Evolutionary conservation across 306 rosid genomes (phyloP), one percentile per base, ranked within the genome.

Genomic region (Dicorynia guianensis): DNA sequence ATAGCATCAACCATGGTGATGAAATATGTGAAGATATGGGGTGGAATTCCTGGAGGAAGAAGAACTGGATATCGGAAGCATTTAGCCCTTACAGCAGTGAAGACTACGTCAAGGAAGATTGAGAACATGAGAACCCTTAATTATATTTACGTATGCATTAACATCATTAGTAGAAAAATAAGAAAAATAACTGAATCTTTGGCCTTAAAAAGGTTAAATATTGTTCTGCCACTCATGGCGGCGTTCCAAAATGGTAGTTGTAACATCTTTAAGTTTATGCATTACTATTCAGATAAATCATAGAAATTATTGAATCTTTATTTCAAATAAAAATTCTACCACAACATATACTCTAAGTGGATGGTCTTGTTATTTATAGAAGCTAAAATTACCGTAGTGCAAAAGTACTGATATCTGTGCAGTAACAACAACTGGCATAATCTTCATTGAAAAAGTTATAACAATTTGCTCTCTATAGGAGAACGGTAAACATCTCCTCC

Each of bases 21-120:
- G 91, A 86, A 73, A 86, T 92, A 33, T 92, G 93, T 20, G 75
- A 86, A 33, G 95, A 92, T 82, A 85, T 92, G 79, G 95, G 93
- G 7, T 84, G 91, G 95, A 75, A 47, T 52, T 76, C 89, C 25
- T 86, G 89, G 93, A 86, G 97, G 87, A 92, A 92, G 87, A 91
- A 86, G 65, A 87, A 35, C 69, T 89, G 91, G 95, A 58, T 92
- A n/a, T 82, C 91, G 5, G 95, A 92, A 72, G 89, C 83, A 74
- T 81, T 92, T 67, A 76, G 90, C 70, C 90, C 91, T 14, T 87
- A 89, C 34, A 60, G 74, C 0, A 73, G 89, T 61, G 81, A 63
- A 78, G 97, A 87, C 75, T 89, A 89, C 67, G 67, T 63, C 56
- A 83, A 86, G 71, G 46, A 86, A 76, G 15, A 77, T 2, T 85